A percentile compares a stretch with the other conserved stretches of the same genome.
These are phyloP conservation scores for Rosa hybrid DNA, from an alignment of 331 rosid species.

Conservation along the genomic window DNA sequence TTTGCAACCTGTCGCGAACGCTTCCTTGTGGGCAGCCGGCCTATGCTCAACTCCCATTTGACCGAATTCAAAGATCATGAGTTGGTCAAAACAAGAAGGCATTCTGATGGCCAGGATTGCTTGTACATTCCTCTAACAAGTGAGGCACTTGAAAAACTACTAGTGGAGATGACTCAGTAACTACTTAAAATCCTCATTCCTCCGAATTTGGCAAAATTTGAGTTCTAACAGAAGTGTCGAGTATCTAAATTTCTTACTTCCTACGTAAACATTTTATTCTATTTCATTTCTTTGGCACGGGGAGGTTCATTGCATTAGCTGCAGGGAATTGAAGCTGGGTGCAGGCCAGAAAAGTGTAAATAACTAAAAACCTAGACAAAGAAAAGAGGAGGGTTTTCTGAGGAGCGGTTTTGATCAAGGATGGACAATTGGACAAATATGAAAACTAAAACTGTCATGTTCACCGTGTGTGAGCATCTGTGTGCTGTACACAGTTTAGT, in stretches of 20 bases:
- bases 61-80: constrained; percentile 95
- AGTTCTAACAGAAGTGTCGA: background rate
- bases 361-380: background rate
- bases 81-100: constrained; percentile 74
- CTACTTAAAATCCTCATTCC: background rate
- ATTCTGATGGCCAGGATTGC: constrained; percentile 92
- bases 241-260: background rate
- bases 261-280: background rate
- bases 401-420: background rate
- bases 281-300: background rate
- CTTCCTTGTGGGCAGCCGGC: constrained; percentile 81
- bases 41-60: constrained; percentile 80
- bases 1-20: constrained; percentile 75
- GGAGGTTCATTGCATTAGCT: background rate
- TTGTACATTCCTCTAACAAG: constrained; percentile 66
- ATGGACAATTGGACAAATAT: background rate
- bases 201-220: background rate
- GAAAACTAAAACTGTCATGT: background rate
- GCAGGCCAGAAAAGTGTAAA: background rate
- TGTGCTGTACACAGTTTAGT: background rate
- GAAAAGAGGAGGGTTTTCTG: background rate
- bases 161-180: constrained; percentile 49
- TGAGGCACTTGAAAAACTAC: constrained; percentile 79
- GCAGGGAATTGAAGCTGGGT: background rate
- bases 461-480: background rate